These are phyloP conservation scores for Skeletonema grethae DNA, from an alignment of 108 stramenopile genomes.

Conservation along the genomic window DNA sequence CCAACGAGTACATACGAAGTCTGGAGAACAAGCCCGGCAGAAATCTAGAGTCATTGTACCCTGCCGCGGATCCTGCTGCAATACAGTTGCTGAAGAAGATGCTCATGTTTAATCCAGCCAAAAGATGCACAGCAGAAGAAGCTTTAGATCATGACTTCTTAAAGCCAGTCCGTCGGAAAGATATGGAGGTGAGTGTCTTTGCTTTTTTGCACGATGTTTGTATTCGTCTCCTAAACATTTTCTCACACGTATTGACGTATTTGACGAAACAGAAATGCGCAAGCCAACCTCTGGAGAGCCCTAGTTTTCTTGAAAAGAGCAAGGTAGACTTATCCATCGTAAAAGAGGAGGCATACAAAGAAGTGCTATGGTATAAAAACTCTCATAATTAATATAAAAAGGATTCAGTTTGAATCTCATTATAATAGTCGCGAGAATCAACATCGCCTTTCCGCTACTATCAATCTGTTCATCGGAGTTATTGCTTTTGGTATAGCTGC, in stretches of 20 bases:
- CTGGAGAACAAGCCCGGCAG: slow-evolving; percentile 59
- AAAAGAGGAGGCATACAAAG: slow-evolving; percentile 77
- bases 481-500: slow-evolving; percentile 51
- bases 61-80: slow-evolving; percentile 79
- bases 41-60: slow-evolving; percentile 66
- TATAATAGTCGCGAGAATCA: neutral
- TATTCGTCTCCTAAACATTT: neutral
- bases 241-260: neutral
- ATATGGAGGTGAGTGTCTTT: slow-evolving; percentile 61
- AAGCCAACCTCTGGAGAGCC: slow-evolving; percentile 57
- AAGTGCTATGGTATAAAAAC: slow-evolving; percentile 75
- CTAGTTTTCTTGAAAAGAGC: slow-evolving; percentile 70
- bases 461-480: slow-evolving; percentile 63
- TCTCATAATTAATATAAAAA: neutral
- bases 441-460: slow-evolving; percentile 51
- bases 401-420: neutral
- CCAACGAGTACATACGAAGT: slow-evolving; percentile 79
- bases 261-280: slow-evolving; percentile 19
- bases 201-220: slow-evolving; percentile 15
- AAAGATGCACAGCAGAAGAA: slow-evolving; percentile 89
- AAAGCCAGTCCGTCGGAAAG: slow-evolving; percentile 62
- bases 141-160: slow-evolving; percentile 94
- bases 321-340: slow-evolving; percentile 66
- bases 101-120: slow-evolving; percentile 93
- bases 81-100: slow-evolving; percentile 90